Base-by-base conservation (phyloP, 1,139 yeast species). In the Hyphopichia buzzinii region DNA sequence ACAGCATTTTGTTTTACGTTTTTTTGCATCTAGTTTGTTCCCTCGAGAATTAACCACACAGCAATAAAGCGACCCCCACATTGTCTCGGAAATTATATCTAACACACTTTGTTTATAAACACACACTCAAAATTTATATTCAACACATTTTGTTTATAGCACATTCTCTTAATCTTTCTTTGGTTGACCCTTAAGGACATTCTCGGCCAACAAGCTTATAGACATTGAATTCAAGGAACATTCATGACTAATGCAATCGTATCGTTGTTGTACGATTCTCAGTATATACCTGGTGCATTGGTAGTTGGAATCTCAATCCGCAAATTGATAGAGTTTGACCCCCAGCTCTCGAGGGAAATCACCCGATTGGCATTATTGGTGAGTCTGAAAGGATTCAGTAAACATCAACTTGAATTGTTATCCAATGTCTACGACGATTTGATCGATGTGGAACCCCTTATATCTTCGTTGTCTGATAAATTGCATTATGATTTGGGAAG, bases 221-320 rank as follows among this genome's bases (percentile, higher is more conserved):
- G n/a, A n/a, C n/a, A n/a, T n/a, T n/a, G n/a, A n/a, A n/a, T n/a
- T n/a, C n/a, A n/a, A n/a, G n/a, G n/a, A n/a, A n/a, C n/a, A n/a
- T 19, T 10, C n/a, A 47, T 66, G 67, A 49, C 59, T 15, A 50
- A 54, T 42, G 95, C 89, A 13, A 72, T 80, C 47, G 80, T 79
- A 32, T 81, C 95, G 1, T 67, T 88, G 26, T 63, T 89, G 26
- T 81, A 81, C 52, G 74, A 79, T 35, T 69, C 79, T 29, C 69
- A 72, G 24, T 89, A 89, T 56, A 59, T 87, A 15, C 87, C 94
- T 0, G 97, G 96, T 5, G 83, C 87, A 0, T 62, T 84, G 26
- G 81, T 85, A 0, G 59, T 87, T 31, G 90, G 81, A 6, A 46
- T 59, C n/a, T 44, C 53, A 10, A 43, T 68, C 30, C 55, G 58